Base-by-base conservation (phyloP, 495 filamentous ascomycete species). In the Penicillium desertorum region DNA sequence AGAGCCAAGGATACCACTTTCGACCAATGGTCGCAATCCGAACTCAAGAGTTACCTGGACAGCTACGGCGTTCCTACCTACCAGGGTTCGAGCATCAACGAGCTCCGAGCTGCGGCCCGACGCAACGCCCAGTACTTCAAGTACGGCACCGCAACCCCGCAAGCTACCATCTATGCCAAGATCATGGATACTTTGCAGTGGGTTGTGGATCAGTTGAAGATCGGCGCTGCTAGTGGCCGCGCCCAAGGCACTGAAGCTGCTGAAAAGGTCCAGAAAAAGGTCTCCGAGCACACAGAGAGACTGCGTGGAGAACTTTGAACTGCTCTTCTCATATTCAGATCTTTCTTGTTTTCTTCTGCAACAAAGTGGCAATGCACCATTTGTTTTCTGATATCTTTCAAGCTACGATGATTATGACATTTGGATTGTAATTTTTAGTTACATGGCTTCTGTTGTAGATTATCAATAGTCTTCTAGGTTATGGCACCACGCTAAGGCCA, bases 1-100 rank as follows among this genome's bases (percentile, higher is more conserved):
- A 63, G 78, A 5, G 87, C 81, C 45, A 93, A 92, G 76, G 82
- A 87, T 17, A 71, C 70, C 17, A 80, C 84, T 4, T 94, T 94
- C 60, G 86, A 94, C 46, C 86, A 83, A 2, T 96, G 91, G 91
- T 88, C 88, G 51, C 85, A 86, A 29, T 86, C 83, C 16, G 91
- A 96, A 19, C 76, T 96, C 51, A 93, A 93, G 77, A 74, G 81
- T 14, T 93, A 91, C 59, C 80, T 93, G 12, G 90, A 93, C 68
- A 87, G 84, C 48, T 93, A 92, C 63, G 90, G 89, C 39, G 79
- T 93, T 58, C 81, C 85, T 11, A 83, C 81, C 43, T 88, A 87
- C 44, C 88, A 90, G 71, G 88, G 87, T 29, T 85, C 83, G 34
- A 86, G 71, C 48, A 69, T 82, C 52, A 86, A 88, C 58, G 78